phyloP scores from a whole-genome alignment of 129 eudicot genomes.

The Deinandra increscens region DNA sequence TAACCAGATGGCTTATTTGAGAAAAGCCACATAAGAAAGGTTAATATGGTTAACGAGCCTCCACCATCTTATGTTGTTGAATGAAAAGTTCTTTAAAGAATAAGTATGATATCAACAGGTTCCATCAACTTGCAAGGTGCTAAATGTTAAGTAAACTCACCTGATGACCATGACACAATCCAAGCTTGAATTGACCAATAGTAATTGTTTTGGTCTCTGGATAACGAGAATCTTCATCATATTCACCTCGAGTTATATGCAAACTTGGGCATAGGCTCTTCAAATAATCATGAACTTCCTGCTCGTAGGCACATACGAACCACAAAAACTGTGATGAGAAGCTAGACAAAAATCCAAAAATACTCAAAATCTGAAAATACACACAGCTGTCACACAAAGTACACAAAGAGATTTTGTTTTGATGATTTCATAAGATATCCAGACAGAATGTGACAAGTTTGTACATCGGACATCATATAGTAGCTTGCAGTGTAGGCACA shows the following conservation, averaged over 20 bases:
- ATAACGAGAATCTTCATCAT: constrained; percentile 93
- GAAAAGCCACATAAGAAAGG: neutral
- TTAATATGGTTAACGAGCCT: neutral
- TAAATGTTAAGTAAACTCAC: constrained; percentile 31
- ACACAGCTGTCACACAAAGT: neutral
- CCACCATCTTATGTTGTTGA: neutral
- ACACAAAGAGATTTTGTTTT: neutral
- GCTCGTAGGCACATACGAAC: constrained; percentile 26
- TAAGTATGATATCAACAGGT: neutral
- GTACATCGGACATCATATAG: neutral
- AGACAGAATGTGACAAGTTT: neutral
- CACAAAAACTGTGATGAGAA: constrained; percentile 9
- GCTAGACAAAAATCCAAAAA: constrained; percentile 7
- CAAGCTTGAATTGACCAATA: constrained; percentile 97
- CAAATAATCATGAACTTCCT: constrained; percentile 98
- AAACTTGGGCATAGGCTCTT: constrained; percentile 85
- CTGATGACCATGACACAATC: constrained; percentile 99
- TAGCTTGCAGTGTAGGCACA: neutral
- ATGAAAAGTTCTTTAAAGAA: neutral
- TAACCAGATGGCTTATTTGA: neutral
- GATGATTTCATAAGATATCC: neutral
- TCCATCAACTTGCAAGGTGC: neutral
- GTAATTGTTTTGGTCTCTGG: constrained; percentile 93
- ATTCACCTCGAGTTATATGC: constrained; percentile 94
- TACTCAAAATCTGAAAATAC: neutral